A percentile compares a stretch with the other conserved stretches of the same genome.
Conservation (phyloP, 2,329 filamentous ascomycete genomes). For the Sclerotinia spermophila region DNA sequence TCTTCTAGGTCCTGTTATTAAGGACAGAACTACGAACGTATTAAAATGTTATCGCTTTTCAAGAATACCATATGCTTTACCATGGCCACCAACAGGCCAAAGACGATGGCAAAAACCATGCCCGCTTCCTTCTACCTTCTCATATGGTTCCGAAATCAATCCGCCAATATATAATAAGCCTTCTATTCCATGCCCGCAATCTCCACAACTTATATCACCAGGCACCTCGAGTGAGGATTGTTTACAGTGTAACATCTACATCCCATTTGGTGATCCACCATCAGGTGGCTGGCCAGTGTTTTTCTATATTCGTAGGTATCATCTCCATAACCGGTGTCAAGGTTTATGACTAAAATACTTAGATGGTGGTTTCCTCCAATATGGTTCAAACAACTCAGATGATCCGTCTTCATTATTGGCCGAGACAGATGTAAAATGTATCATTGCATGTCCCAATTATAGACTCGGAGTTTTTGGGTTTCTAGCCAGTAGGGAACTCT, state of each 20-base stretch:
- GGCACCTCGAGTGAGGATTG: conserved; percentile 11
- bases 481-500: conserved; percentile 12
- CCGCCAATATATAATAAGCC: neutral
- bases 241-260: conserved; percentile 16
- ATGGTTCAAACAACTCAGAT: conserved; percentile 10
- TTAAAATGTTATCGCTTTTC: conserved; percentile 42
- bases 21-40: conserved; percentile 1
- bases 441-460: conserved; percentile 59
- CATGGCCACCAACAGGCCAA: conserved; percentile 10
- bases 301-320: conserved; percentile 13
- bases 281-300: conserved; percentile 15
- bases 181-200: conserved; percentile 5
- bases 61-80: conserved; percentile 15
- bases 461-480: conserved; percentile 43
- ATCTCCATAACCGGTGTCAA: neutral
- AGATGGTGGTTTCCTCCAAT: conserved; percentile 47
- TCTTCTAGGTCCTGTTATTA: neutral
- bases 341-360: conserved; percentile 22
- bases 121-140: neutral
- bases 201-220: neutral
- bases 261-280: conserved; percentile 6
- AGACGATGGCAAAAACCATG: conserved; percentile 10
- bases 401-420: conserved; percentile 58
- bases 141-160: neutral
- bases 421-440: conserved; percentile 55